phyloP scores from a whole-genome alignment of 2,329 filamentous ascomycete genomes.

The Stachybotrys echinatus region DNA sequence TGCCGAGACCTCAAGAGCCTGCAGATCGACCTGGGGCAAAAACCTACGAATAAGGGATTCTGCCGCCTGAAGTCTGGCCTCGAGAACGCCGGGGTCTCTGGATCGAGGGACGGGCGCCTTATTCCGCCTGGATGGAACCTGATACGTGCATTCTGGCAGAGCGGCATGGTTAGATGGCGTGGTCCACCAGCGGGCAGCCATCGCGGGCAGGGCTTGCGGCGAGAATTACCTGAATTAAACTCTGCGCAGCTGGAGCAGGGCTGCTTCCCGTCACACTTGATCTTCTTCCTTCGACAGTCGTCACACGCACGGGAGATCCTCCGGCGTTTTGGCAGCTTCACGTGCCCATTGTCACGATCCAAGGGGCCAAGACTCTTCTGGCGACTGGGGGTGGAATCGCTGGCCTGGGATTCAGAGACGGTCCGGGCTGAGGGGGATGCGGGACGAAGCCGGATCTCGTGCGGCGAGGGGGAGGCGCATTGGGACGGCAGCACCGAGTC shows the following conservation, averaged over 20 bases:
- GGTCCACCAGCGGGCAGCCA: background rate
- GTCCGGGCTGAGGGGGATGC: background rate
- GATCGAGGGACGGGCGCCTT: background rate
- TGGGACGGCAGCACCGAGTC: background rate
- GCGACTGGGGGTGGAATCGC: background rate
- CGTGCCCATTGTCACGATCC: background rate
- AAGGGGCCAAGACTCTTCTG: background rate
- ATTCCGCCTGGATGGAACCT: background rate
- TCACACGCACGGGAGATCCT: constrained; percentile 1
- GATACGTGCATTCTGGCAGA: constrained; percentile 1
- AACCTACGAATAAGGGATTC: background rate
- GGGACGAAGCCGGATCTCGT: background rate
- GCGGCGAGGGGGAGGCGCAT: background rate
- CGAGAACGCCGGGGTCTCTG: background rate
- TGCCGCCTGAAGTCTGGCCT: background rate
- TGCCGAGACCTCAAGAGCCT: background rate
- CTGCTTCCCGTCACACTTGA: constrained; percentile 2
- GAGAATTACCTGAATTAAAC: background rate
- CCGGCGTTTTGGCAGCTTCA: background rate
- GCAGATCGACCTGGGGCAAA: background rate
- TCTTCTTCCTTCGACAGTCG: constrained; percentile 2
- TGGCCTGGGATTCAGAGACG: background rate
- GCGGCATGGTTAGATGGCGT: background rate
- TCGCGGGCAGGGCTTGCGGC: background rate
- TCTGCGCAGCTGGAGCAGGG: constrained; percentile 1